Percentiles rank a stretch among this genome's conserved stretches.
These are phyloP conservation scores for Phaeosphaeria sp. DNA, from an alignment of 2,329 filamentous ascomycete genomes.

Conservation along the genomic window DNA sequence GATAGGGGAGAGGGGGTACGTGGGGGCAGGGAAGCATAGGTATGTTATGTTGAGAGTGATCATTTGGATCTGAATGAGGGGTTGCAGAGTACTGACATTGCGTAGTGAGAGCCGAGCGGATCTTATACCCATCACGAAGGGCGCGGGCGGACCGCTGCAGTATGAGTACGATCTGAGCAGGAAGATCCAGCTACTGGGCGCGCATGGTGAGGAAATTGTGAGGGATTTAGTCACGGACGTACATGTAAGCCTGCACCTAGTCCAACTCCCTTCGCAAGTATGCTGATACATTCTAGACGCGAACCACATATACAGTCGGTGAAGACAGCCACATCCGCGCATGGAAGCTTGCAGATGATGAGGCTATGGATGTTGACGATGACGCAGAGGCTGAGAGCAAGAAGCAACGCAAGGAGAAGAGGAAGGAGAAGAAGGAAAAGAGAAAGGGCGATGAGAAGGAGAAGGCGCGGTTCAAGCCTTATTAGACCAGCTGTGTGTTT, in stretches of 20 bases:
- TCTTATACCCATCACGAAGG: conserved; percentile 40
- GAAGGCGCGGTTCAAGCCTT: conserved; percentile 49
- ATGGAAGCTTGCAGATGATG: conserved; percentile 45
- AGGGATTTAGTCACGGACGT: conserved; percentile 53
- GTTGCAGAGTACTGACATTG: conserved; percentile 3
- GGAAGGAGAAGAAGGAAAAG: conserved; percentile 44
- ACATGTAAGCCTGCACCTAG: conserved; percentile 29
- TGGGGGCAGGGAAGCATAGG: conserved; percentile 73
- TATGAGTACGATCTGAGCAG: conserved; percentile 36
- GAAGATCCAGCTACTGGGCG: conserved; percentile 46
- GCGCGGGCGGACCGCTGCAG: conserved; percentile 27
- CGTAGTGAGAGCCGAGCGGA: conserved; percentile 34
- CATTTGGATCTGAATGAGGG: neutral
- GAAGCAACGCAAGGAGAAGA: conserved; percentile 35
- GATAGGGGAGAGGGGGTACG: conserved; percentile 64
- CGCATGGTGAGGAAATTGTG: conserved; percentile 58
- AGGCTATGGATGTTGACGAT: conserved; percentile 36
- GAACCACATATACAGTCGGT: conserved; percentile 55
- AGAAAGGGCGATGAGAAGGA: conserved; percentile 36
- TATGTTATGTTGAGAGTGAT: conserved; percentile 53
- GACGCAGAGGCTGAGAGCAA: conserved; percentile 18
- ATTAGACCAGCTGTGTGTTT: conserved; percentile 25
- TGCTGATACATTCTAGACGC: conserved; percentile 26
- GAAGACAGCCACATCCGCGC: conserved; percentile 56
- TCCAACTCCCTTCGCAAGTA: neutral